A percentile compares a stretch with the other conserved stretches of the same genome.
Conservation (phyloP, 2,329 filamentous ascomycete species). For the Metarhizium brunneum region DNA sequence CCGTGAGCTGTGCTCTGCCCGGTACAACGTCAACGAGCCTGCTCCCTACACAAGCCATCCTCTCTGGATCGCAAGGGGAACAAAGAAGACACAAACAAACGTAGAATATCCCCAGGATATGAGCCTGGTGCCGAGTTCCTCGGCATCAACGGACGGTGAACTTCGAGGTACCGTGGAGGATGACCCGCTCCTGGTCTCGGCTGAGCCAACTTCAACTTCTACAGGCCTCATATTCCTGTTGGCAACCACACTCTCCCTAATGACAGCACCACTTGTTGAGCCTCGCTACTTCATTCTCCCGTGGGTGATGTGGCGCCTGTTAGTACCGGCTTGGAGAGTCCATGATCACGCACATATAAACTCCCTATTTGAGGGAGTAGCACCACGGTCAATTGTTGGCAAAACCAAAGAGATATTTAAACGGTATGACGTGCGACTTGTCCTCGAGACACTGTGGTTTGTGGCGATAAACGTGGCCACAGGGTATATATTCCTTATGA, state of each 20-base stretch:
- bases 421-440: conserved; percentile 36
- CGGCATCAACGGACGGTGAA: conserved; percentile 1
- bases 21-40: background rate
- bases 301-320: conserved; percentile 85
- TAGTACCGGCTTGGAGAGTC: conserved; percentile 50
- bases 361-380: background rate
- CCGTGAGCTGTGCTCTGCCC: background rate
- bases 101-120: conserved; percentile 7
- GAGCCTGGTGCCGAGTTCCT: background rate
- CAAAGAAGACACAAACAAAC: conserved; percentile 6
- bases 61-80: conserved; percentile 11
- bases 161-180: conserved; percentile 12
- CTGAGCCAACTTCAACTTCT: conserved; percentile 32
- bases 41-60: conserved; percentile 20
- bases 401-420: conserved; percentile 6
- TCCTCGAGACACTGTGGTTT: conserved; percentile 61
- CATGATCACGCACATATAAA: conserved; percentile 10
- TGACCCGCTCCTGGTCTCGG: conserved; percentile 17
- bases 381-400: background rate
- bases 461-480: conserved; percentile 54
- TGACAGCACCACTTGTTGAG: conserved; percentile 88
- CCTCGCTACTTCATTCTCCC: conserved; percentile 94
- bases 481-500: conserved; percentile 61
- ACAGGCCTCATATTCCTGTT: conserved; percentile 50
- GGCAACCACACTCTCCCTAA: conserved; percentile 66